phyloP scores from a whole-genome alignment of 352 stramenopile species.

The Pseudoperonospora humuli region DNA sequence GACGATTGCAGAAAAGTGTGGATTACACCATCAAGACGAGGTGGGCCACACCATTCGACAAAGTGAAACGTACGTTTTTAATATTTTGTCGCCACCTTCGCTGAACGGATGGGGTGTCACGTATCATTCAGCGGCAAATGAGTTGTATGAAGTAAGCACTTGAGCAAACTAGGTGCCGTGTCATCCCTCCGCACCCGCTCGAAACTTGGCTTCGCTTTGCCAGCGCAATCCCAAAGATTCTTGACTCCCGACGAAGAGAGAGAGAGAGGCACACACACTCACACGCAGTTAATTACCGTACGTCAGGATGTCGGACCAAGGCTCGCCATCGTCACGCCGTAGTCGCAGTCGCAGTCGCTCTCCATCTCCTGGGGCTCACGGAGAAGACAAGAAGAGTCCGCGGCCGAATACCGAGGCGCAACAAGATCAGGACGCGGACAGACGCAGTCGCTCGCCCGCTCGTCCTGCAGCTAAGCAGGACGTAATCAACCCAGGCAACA shows the following conservation, averaged over 20 bases:
- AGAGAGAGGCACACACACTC: too few species aligned
- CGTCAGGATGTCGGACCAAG: conserved; percentile 31
- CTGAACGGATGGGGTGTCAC: conserved; percentile 1
- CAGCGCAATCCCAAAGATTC: conserved; percentile 5
- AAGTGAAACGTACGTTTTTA: conserved; percentile 11
- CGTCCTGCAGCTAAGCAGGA: conserved; percentile 16
- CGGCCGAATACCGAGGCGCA: not conserved
- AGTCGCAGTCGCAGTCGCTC: conserved; percentile 20
- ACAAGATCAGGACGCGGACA: conserved; percentile 2
- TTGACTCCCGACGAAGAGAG: not conserved
- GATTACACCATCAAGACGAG: not conserved
- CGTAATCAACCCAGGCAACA: conserved; percentile 61
- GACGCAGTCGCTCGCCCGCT: conserved; percentile 24
- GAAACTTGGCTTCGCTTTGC: conserved; percentile 8
- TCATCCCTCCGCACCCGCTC: conserved; percentile 13
- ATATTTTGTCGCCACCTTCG: not conserved
- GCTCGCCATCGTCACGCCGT: conserved; percentile 19
- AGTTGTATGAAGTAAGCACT: conserved; percentile 9
- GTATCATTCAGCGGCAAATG: not conserved
- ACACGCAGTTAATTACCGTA: too few species aligned
- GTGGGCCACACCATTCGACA: not conserved
- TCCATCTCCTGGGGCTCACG: conserved; percentile 12
- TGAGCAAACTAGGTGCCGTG: not conserved
- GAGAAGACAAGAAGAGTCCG: conserved; percentile 14
- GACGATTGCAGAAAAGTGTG: not conserved